A percentile compares a stretch with the other conserved stretches of the same genome.
Evolutionary conservation across 2,329 filamentous ascomycete genomes (phyloP).

Genomic region (Xylaria sp.): DNA sequence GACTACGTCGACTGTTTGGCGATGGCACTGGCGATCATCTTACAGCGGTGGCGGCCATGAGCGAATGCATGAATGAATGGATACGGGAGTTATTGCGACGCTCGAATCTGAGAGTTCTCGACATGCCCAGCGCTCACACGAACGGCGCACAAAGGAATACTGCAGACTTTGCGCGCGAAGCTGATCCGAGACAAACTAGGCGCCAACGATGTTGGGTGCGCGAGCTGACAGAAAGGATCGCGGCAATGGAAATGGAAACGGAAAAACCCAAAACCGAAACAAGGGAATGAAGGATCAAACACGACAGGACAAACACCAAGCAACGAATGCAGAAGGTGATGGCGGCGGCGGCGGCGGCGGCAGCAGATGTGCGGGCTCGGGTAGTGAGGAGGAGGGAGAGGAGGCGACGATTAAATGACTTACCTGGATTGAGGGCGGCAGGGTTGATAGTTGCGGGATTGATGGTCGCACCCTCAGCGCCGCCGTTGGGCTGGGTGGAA

Average conservation of each 20-base stretch:
- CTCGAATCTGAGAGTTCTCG: slow-evolving; percentile 10
- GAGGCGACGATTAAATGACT: slow-evolving; percentile 50
- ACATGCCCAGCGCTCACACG: slow-evolving; percentile 32
- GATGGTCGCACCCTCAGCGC: slow-evolving; percentile 88
- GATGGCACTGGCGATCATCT: slow-evolving; percentile 42
- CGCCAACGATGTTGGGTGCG: slow-evolving; percentile 12
- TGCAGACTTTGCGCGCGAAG: slow-evolving; percentile 36
- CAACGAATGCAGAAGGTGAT: slow-evolving; percentile 23
- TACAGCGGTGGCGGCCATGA: slow-evolving; percentile 25
- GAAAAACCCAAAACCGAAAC: neutral
- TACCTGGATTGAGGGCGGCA: slow-evolving; percentile 68
- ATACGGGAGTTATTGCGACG: slow-evolving; percentile 4
- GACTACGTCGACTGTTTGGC: slow-evolving; percentile 23
- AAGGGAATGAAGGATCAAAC: slow-evolving; percentile 8
- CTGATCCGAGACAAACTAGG: slow-evolving; percentile 28
- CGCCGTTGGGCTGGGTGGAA: slow-evolving; percentile 75
- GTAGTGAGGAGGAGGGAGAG: neutral
- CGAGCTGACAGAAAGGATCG: slow-evolving; percentile 8
- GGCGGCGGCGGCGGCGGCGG: no score
- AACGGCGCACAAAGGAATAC: slow-evolving; percentile 35
- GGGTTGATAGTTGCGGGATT: slow-evolving; percentile 88
- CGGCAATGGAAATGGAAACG: neutral
- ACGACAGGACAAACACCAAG: slow-evolving; percentile 36
- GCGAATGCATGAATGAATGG: neutral
- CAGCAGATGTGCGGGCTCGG: neutral